Base-by-base conservation (phyloP, 192 early-diverging fungal species). In the Linderina pennispora region DNA sequence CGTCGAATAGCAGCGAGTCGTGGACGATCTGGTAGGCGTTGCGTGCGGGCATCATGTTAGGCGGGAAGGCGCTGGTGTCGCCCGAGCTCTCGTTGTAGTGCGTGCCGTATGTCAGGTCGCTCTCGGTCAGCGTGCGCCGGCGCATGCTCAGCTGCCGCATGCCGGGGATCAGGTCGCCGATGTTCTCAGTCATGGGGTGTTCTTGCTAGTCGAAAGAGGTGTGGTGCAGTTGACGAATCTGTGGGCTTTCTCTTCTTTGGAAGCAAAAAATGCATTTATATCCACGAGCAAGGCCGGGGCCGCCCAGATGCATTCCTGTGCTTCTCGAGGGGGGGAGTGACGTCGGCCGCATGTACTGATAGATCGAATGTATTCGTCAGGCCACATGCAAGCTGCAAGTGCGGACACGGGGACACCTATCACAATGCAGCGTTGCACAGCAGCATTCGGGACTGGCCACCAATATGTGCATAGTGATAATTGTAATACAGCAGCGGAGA, bases 1-100 rank as follows among this genome's bases (percentile, higher is more conserved):
- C 84, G 47, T 92, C 89, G 28, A 90, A 70, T 63, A 80, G 76
- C 2, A 88, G 64, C 54, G 84, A 76, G 54, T 88, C 86, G 46
- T 86, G 81, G 56, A 88, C 78, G 35, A 88, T 50, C 62, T 84
- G 86, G 63, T 85, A 88, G 2, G 81, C 76, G 23, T 74, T 74
- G 36, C 60, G 58, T 20, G 81, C 65, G 2, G 64, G 76, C 65
- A 69, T 69, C 39, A 58, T 50, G 13, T 45, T 45, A 11, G 15
- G 21, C 4, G 65, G 65, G 39, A 69, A 69, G 22, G 44, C 41
- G 37, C 33, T 39, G 36, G 58, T 46, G 44, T 69, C 65, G 42
- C 54, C 50, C 0, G 48, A 36, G 39, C 51, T 55, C 24, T 58
- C 51, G 0, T 47, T 35, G 45, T 39, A 50, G 14, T 55, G 55